Base-by-base conservation (phyloP, 1,139 yeast species). In the Candida sanyaensis region DNA sequence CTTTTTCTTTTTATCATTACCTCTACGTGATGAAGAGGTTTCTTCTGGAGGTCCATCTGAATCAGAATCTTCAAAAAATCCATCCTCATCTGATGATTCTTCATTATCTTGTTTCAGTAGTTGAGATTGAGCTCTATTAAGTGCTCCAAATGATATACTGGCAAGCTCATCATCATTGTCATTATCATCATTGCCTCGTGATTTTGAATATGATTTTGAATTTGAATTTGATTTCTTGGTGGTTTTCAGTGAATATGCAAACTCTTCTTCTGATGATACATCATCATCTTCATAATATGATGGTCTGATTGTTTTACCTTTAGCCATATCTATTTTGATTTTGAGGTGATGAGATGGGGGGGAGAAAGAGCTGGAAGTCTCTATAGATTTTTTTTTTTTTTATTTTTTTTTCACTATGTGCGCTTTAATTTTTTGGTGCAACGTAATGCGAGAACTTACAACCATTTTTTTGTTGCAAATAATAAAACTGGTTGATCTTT, bases 51-150 rank as follows among this genome's bases (percentile, higher is more conserved):
- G 53, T 33, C 48, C 49, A 37, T 50, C 57, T 11, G 57, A 53
- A 37, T 55, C 57, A 6, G 55, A 51, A 29, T 54, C 60, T 21
- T 49, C 51, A 6, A 44, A 47, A 40, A 45, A 45, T 5, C 32
- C 48, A 8, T 54, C 21, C 21, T 17, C 56, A n/a, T 55, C 51
- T 10, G 50, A 58, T 8, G 55, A 54, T 38, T 61, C 62, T 32
- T 60, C n/a, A n/a, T n/a, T n/a, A n/a, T n/a, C 71, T 50, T 72
- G 68, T 37, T 59, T 51, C 37, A 69, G 69, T 39, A 84, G 47
- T 55, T 77, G 69, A 36, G 68, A 66, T 58, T 84, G 89, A 7
- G 88, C 88, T 30, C 71, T 66, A 55, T 77, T 77, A 46, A 84
- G 65, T 4, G 86, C 75, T 2, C 85, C 88, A 67, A 84, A 84